Evolutionary conservation across 2,329 filamentous ascomycete genomes (phyloP).

Genomic region (Fusarium setosum): DNA sequence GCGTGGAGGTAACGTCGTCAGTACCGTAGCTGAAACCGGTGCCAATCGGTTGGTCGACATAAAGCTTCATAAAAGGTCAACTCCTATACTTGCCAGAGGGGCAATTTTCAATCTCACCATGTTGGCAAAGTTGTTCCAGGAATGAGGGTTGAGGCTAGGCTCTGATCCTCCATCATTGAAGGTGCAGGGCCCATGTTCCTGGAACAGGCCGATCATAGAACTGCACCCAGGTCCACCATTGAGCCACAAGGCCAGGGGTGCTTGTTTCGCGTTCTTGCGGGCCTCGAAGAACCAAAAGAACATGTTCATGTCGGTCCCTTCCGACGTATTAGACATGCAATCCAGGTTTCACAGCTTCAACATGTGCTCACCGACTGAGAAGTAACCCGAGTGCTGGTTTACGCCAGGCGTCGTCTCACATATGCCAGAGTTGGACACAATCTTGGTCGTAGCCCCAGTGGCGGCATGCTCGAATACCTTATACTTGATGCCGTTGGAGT

Average conservation of each 20-base stretch:
- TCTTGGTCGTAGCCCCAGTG: neutral
- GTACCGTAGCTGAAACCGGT: neutral
- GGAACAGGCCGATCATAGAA: neutral
- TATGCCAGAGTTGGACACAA: neutral
- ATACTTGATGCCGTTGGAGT: neutral
- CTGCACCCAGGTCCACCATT: neutral
- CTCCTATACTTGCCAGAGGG: neutral
- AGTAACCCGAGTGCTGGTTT: neutral
- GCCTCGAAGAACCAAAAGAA: conserved; percentile 1
- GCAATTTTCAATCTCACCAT: neutral
- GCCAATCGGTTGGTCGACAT: neutral
- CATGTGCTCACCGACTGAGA: neutral
- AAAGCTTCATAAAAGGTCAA: neutral
- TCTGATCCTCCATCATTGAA: neutral
- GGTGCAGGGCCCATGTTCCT: neutral
- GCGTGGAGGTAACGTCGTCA: neutral
- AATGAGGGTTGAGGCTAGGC: neutral
- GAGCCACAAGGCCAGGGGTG: neutral
- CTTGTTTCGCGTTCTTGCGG: neutral
- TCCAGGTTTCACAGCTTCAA: no score
- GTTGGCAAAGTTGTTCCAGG: neutral
- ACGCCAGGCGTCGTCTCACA: conserved; percentile 1
- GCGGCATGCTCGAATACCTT: conserved; percentile 1
- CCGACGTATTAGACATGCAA: neutral
- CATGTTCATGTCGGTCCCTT: neutral